These are phyloP conservation scores for Colletotrichum liaoningense DNA, from an alignment of 2,329 filamentous ascomycete species.

Conservation along the genomic window DNA sequence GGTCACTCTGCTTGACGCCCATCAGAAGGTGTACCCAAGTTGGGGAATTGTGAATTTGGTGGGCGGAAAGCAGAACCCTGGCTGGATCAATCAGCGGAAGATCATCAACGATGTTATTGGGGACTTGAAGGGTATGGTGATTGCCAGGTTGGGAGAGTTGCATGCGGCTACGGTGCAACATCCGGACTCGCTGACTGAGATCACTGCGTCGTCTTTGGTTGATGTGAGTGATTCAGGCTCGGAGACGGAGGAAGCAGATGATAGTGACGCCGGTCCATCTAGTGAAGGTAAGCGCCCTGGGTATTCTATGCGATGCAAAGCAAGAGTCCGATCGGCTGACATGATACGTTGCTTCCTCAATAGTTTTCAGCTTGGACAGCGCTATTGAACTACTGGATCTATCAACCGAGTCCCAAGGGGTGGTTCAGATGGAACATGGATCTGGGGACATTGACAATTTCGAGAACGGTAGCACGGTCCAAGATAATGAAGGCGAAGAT, in stretches of 20 bases:
- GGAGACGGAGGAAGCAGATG: not conserved
- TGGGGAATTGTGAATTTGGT: conserved; percentile 46
- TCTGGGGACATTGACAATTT: not conserved
- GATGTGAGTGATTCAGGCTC: not conserved
- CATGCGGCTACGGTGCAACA: not conserved
- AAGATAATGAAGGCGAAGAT: not conserved
- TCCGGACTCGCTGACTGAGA: conserved; percentile 8
- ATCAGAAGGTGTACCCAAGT: conserved; percentile 53
- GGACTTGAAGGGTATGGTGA: not conserved
- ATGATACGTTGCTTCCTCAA: not conserved
- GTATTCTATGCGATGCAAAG: not conserved
- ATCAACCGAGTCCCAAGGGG: not conserved
- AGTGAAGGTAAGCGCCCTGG: not conserved
- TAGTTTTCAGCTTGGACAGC: not conserved
- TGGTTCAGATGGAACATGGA: not conserved
- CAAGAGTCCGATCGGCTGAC: not conserved
- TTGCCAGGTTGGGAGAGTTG: not conserved
- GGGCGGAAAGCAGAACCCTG: not conserved
- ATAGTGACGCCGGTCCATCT: not conserved
- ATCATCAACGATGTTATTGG: conserved; percentile 9
- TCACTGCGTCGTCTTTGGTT: not conserved
- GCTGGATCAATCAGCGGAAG: not conserved
- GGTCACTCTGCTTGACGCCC: conserved; percentile 46
- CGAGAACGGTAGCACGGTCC: not conserved
- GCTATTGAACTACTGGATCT: not conserved